These are phyloP conservation scores for Vitis amurensis DNA, from an alignment of 164 flowering plant genomes.

Conservation along the genomic window DNA sequence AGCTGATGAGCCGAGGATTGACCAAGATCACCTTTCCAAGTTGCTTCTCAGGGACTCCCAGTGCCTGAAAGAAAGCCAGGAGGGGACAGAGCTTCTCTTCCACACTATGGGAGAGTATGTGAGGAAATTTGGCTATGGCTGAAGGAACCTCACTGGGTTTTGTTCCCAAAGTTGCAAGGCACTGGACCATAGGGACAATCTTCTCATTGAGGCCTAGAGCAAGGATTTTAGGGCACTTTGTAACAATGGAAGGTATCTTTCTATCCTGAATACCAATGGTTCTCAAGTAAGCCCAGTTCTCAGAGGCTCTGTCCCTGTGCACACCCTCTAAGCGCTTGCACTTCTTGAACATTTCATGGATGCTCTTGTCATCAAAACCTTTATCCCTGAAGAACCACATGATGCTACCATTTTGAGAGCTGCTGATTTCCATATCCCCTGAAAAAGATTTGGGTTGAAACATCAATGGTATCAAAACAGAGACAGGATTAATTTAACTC, in stretches of 20 bases:
- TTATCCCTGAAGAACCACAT: conserved; percentile 79
- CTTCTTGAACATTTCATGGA: conserved; percentile 63
- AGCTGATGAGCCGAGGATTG: conserved; percentile 93
- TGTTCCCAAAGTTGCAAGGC: conserved; percentile 68
- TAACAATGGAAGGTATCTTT: conserved; percentile 71
- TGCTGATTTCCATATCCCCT: conserved; percentile 46
- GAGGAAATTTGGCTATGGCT: conserved; percentile 79
- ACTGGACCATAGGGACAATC: conserved; percentile 83
- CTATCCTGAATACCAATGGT: conserved; percentile 82
- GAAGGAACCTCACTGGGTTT: conserved; percentile 70
- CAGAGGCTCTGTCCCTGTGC: conserved; percentile 57
- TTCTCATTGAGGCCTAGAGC: conserved; percentile 68
- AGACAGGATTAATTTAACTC: too few species aligned
- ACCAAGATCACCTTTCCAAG: conserved; percentile 71
- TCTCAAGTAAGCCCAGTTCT: conserved; percentile 80
- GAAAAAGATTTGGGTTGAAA: neutral
- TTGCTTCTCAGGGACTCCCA: conserved; percentile 78
- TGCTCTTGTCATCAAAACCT: conserved; percentile 74
- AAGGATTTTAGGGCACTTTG: conserved; percentile 87
- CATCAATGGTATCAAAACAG: neutral
- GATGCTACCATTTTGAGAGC: conserved; percentile 42
- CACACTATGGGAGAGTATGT: conserved; percentile 77
- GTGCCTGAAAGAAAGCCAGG: conserved; percentile 78
- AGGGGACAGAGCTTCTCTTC: conserved; percentile 96
- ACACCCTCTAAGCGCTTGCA: conserved; percentile 72